A percentile compares a stretch with the other conserved stretches of the same genome.
These are phyloP conservation scores for Chytridium lagenaria DNA, from an alignment of 371 early-diverging fungal species.

Conservation along the genomic window DNA sequence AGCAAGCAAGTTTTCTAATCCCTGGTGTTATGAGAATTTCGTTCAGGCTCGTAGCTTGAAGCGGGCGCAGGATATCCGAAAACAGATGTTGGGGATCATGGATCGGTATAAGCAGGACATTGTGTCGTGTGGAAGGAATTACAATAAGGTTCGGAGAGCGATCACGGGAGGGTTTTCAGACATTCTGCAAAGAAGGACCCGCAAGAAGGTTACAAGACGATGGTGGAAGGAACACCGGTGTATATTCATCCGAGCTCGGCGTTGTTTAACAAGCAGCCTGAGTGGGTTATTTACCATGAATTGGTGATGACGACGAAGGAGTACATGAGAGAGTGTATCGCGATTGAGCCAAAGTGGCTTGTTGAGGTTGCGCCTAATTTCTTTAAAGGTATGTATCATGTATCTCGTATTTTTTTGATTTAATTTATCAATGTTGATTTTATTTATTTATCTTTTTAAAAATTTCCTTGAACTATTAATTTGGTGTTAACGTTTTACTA, in stretches of 20 bases:
- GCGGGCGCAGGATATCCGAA: constrained; percentile 91
- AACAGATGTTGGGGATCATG: constrained; percentile 96
- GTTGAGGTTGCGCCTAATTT: constrained; percentile 96
- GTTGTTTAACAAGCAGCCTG: constrained; percentile 93
- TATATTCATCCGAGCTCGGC: constrained; percentile 95
- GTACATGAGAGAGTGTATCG: constrained; percentile 96
- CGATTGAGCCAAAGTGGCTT: constrained; percentile 97
- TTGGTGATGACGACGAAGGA: constrained; percentile 96
- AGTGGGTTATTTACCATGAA: constrained; percentile 98
- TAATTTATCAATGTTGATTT: background rate
- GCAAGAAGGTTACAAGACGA: constrained; percentile 96
- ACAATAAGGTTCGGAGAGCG: constrained; percentile 85
- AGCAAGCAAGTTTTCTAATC: constrained; percentile 82
- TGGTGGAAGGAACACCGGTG: constrained; percentile 95
- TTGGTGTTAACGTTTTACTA: background rate
- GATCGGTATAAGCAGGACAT: constrained; percentile 92
- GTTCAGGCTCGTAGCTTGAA: constrained; percentile 89
- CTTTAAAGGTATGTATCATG: constrained; percentile 65
- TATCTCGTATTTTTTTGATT: constrained; percentile 13
- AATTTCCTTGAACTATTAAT: background rate
- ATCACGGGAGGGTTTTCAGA: constrained; percentile 93
- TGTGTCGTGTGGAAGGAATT: constrained; percentile 91
- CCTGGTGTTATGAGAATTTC: constrained; percentile 97
- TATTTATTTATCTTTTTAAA: background rate
- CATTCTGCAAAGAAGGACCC: constrained; percentile 97